These are phyloP conservation scores for Mesembryanthemum crystallinum DNA, from an alignment of 148 eudicot genomes.

Conservation along the genomic window DNA sequence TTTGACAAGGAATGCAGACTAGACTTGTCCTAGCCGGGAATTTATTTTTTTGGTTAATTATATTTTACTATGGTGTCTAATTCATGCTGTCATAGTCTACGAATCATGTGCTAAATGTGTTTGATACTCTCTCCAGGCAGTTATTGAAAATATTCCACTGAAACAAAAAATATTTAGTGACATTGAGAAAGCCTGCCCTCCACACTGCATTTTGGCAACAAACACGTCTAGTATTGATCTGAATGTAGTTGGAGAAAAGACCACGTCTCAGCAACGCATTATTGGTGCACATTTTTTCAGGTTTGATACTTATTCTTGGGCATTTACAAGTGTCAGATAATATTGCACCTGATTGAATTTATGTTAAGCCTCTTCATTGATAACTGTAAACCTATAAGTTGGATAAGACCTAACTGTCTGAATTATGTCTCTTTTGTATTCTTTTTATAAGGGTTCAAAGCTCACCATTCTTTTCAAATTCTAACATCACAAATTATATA, in stretches of 20 bases:
- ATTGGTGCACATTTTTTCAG: slow-evolving; percentile 99
- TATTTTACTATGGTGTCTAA: neutral
- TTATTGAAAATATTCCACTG: slow-evolving; percentile 69
- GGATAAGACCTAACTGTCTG: neutral
- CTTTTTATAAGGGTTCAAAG: neutral
- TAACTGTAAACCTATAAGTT: slow-evolving; percentile 4
- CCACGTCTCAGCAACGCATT: slow-evolving; percentile 72
- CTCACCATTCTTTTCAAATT: neutral
- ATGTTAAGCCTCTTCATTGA: neutral
- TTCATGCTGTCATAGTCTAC: neutral
- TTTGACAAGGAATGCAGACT: neutral
- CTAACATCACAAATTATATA: neutral
- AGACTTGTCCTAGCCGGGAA: too few relatives aligned
- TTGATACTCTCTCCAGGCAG: slow-evolving; percentile 65
- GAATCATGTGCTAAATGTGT: slow-evolving; percentile 12
- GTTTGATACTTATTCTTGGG: slow-evolving; percentile 34
- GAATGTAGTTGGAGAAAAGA: slow-evolving; percentile 69
- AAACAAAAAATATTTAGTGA: slow-evolving; percentile 84
- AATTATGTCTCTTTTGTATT: neutral
- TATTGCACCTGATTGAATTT: slow-evolving; percentile 7
- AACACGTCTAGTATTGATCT: slow-evolving; percentile 94
- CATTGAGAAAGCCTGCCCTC: slow-evolving; percentile 82
- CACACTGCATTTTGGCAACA: slow-evolving; percentile 93
- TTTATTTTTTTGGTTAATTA: neutral
- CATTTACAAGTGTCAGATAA: neutral